Evolutionary conservation across 148 eudicot species (phyloP).

Genomic region (Rhododendron williamsianum): DNA sequence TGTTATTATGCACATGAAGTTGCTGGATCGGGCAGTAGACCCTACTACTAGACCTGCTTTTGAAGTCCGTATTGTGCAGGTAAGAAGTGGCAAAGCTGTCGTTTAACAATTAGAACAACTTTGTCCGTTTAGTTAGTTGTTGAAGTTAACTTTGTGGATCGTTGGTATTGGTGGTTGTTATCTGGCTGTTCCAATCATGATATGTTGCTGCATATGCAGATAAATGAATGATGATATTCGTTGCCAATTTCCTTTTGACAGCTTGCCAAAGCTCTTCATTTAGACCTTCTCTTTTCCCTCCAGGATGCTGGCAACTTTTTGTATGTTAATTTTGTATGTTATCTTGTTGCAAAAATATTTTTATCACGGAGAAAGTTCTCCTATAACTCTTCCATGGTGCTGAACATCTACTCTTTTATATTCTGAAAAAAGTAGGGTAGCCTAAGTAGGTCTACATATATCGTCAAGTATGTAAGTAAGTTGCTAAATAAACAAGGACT

Average conservation of each 20-base stretch:
- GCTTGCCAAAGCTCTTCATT: neutral
- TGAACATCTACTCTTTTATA: neutral
- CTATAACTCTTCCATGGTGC: neutral
- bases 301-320: neutral
- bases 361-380: neutral
- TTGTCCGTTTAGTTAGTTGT: neutral
- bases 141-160: neutral
- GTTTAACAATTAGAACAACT: neutral
- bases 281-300: neutral
- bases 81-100: slow-evolving; percentile 9
- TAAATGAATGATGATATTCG: neutral
- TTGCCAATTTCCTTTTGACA: neutral
- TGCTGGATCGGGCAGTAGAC: slow-evolving; percentile 56
- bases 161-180: neutral
- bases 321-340: neutral
- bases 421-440: neutral
- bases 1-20: slow-evolving; percentile 66
- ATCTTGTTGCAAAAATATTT: neutral
- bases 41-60: slow-evolving; percentile 47
- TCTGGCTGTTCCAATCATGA: neutral
- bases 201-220: neutral
- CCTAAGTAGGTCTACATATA: neutral
- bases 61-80: slow-evolving; percentile 70
- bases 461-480: neutral
- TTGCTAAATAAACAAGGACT: neutral